Percentiles rank a stretch among this genome's conserved stretches.
Evolutionary conservation across 192 early-diverging fungal species (phyloP).

Genomic region (Podila minutissima): DNA sequence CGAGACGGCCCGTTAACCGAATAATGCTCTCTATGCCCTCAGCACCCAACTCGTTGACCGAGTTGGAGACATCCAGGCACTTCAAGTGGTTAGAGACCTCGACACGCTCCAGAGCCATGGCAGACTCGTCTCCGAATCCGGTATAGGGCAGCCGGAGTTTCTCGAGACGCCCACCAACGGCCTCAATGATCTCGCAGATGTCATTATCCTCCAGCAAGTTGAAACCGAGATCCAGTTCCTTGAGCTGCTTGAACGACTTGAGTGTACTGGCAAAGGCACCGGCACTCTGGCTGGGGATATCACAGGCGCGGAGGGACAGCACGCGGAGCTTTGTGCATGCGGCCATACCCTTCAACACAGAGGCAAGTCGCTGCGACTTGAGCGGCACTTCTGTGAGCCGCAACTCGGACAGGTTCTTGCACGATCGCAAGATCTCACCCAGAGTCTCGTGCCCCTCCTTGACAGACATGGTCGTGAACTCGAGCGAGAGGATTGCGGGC

Average conservation of each 20-base stretch:
- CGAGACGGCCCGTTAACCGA: constrained; percentile 13
- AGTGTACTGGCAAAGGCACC: neutral
- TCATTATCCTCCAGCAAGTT: constrained; percentile 20
- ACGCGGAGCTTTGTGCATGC: constrained; percentile 2
- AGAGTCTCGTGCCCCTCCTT: constrained; percentile 36
- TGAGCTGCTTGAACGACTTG: neutral
- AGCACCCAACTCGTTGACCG: constrained; percentile 4
- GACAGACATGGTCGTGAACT: constrained; percentile 22
- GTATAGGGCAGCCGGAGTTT: constrained; percentile 21
- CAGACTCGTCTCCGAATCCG: constrained; percentile 35
- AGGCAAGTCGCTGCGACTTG: constrained; percentile 4
- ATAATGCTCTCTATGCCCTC: constrained; percentile 28
- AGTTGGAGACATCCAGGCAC: constrained; percentile 26
- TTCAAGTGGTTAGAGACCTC: constrained; percentile 6
- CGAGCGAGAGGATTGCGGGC: constrained; percentile 23
- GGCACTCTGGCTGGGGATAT: constrained; percentile 3
- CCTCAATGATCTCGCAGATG: constrained; percentile 28
- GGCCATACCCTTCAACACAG: constrained; percentile 10
- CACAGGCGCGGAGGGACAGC: constrained; percentile 24
- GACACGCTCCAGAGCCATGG: constrained; percentile 29
- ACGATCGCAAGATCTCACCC: constrained; percentile 13
- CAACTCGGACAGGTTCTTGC: constrained; percentile 17
- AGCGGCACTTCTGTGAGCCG: constrained; percentile 16
- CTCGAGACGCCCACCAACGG: constrained; percentile 12
- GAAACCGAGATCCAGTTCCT: constrained; percentile 28